Evolutionary conservation across 352 stramenopile genomes (phyloP).

Genomic region (Lagenidium sp.): DNA sequence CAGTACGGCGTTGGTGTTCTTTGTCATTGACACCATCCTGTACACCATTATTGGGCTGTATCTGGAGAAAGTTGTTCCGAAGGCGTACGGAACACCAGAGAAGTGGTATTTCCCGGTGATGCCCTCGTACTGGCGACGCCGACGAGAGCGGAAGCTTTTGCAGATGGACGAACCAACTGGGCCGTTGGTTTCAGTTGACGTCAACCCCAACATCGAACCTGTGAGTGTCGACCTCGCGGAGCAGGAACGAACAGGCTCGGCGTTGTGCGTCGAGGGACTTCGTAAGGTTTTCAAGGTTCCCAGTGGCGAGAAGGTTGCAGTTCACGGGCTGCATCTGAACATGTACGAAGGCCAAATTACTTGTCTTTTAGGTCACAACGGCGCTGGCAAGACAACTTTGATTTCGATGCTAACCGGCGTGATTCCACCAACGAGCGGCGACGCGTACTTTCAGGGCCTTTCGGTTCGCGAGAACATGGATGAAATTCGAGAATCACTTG

Average conservation of each 20-base stretch:
- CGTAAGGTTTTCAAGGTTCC: slow-evolving; percentile 42
- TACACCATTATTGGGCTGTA: slow-evolving; percentile 88
- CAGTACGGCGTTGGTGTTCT: slow-evolving; percentile 45
- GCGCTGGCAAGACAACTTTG: slow-evolving; percentile 75
- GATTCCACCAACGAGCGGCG: slow-evolving; percentile 12
- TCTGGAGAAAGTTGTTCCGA: slow-evolving; percentile 86
- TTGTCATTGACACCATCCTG: slow-evolving; percentile 81
- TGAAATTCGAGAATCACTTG: slow-evolving; percentile 39
- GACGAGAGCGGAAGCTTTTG: slow-evolving; percentile 5
- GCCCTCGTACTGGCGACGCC: slow-evolving; percentile 47
- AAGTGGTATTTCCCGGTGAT: slow-evolving; percentile 90
- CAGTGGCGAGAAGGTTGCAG: slow-evolving; percentile 53
- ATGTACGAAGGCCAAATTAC: slow-evolving; percentile 88
- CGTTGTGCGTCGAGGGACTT: slow-evolving; percentile 22
- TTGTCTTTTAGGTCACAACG: slow-evolving; percentile 84
- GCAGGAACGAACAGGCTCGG: slow-evolving; percentile 12
- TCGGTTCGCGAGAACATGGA: slow-evolving; percentile 36
- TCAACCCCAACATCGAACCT: slow-evolving; percentile 14
- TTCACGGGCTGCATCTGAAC: slow-evolving; percentile 56
- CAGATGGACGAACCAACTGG: background rate
- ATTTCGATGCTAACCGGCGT: slow-evolving; percentile 83
- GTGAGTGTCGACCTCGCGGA: slow-evolving; percentile 10
- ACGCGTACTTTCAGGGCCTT: slow-evolving; percentile 21
- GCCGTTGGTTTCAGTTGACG: background rate
- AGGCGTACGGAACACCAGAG: slow-evolving; percentile 78